Conservation (phyloP, 164 flowering plant genomes). For the Tetracentron sinense region DNA sequence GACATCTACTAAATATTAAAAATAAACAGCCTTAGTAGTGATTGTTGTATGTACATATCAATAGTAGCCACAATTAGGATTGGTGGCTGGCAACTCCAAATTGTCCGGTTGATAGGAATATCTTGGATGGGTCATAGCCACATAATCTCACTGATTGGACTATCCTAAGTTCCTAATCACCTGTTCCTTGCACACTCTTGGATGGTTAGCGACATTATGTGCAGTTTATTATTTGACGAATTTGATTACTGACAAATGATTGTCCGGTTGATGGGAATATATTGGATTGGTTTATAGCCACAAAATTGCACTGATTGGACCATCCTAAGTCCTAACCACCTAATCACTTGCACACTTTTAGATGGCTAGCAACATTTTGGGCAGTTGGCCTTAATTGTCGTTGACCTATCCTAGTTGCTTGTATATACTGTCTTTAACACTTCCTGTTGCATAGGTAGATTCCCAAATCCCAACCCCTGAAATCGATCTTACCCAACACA, state of each 20-base stretch:
- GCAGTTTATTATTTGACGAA: no score
- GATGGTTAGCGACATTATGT: neutral
- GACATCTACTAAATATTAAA: neutral
- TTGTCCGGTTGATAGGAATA: neutral
- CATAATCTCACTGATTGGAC: no score
- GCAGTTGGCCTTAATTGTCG: no score
- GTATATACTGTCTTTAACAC: neutral
- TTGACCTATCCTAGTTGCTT: neutral
- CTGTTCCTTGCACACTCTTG: neutral
- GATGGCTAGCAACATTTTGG: neutral
- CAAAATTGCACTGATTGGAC: no score
- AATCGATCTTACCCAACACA: no score
- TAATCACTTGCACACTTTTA: neutral
- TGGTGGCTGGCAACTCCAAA: neutral
- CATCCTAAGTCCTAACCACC: neutral
- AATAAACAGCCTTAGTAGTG: neutral
- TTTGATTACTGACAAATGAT: no score
- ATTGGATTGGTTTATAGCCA: neutral
- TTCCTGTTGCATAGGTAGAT: neutral
- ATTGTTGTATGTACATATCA: neutral
- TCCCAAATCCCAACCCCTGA: neutral
- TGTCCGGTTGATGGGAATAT: neutral
- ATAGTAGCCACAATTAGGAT: neutral
- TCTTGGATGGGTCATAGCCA: neutral
- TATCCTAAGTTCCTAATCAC: neutral